These are phyloP conservation scores for Parathielavia hyrcaniae DNA, from an alignment of 495 filamentous ascomycete species.

Conservation along the genomic window DNA sequence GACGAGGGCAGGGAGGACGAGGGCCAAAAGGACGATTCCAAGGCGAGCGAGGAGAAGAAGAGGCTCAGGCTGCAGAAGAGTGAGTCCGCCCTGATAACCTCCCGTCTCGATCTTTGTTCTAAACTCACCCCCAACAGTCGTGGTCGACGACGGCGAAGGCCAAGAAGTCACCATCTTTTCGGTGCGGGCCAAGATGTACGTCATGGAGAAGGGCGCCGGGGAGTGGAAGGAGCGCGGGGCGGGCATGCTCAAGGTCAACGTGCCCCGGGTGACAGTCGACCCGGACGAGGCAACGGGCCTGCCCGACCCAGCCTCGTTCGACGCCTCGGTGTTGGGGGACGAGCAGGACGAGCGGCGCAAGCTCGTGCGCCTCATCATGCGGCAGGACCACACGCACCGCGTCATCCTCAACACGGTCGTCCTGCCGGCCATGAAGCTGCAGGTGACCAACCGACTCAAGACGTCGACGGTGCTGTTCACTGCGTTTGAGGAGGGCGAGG, in stretches of 20 bases:
- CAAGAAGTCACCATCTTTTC: slow-evolving; percentile 66
- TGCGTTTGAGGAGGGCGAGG: slow-evolving; percentile 53
- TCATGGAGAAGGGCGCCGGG: slow-evolving; percentile 55
- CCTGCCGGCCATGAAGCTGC: slow-evolving; percentile 64
- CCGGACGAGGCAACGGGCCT: slow-evolving; percentile 39
- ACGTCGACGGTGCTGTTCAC: slow-evolving; percentile 50
- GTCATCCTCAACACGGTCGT: slow-evolving; percentile 80
- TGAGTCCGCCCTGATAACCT: slow-evolving; percentile 35
- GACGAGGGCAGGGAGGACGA: slow-evolving; percentile 43
- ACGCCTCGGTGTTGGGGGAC: slow-evolving; percentile 44
- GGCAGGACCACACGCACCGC: slow-evolving; percentile 76
- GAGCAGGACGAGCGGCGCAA: slow-evolving; percentile 36
- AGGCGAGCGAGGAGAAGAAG: slow-evolving; percentile 55
- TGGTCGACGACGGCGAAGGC: slow-evolving; percentile 60
- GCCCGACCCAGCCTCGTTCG: slow-evolving; percentile 41
- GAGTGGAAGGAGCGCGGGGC: slow-evolving; percentile 79
- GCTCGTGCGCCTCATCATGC: slow-evolving; percentile 69
- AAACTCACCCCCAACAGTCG: slow-evolving; percentile 29
- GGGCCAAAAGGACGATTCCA: slow-evolving; percentile 38
- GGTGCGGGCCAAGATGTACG: slow-evolving; percentile 67
- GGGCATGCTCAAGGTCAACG: slow-evolving; percentile 79
- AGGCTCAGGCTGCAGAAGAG: slow-evolving; percentile 58
- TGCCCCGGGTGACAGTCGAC: slow-evolving; percentile 45
- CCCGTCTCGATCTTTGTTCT: slow-evolving; percentile 14
- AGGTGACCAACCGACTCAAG: slow-evolving; percentile 59